A percentile compares a stretch with the other conserved stretches of the same genome.
phyloP scores from a whole-genome alignment of 345 rosid genomes.

The Raphanus raphanistrum region DNA sequence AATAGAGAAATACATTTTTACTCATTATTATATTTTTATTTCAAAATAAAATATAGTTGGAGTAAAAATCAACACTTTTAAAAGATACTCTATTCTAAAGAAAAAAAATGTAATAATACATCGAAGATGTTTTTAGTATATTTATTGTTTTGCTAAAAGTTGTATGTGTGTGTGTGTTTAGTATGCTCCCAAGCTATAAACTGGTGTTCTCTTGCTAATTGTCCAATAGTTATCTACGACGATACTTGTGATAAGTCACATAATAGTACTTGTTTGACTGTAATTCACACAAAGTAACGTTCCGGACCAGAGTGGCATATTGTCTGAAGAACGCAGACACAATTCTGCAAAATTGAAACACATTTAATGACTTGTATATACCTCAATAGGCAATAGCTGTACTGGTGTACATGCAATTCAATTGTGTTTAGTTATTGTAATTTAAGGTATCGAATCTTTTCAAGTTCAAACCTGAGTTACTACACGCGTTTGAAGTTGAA shows the following conservation, averaged over 20 bases:
- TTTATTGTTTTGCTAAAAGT: background rate
- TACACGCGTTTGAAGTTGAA: background rate
- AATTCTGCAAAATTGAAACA: slow-evolving; percentile 14
- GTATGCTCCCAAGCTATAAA: background rate
- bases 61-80: background rate
- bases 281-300: background rate
- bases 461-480: background rate
- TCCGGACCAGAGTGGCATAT: background rate
- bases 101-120: background rate
- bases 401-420: slow-evolving; percentile 20
- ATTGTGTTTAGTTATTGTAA: slow-evolving; percentile 6
- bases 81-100: background rate
- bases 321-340: slow-evolving; percentile 37
- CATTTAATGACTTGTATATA: slow-evolving; percentile 19
- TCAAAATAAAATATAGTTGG: background rate
- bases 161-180: background rate
- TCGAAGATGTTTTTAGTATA: background rate
- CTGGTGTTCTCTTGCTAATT: background rate
- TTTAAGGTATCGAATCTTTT: background rate
- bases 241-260: slow-evolving; percentile 15
- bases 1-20: background rate
- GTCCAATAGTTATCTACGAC: background rate
- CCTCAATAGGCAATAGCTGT: slow-evolving; percentile 2
- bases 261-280: background rate
- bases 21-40: background rate